Base-by-base conservation (phyloP, 2,329 filamentous ascomycete species). In the Ceratocystis diversiconidia region DNA sequence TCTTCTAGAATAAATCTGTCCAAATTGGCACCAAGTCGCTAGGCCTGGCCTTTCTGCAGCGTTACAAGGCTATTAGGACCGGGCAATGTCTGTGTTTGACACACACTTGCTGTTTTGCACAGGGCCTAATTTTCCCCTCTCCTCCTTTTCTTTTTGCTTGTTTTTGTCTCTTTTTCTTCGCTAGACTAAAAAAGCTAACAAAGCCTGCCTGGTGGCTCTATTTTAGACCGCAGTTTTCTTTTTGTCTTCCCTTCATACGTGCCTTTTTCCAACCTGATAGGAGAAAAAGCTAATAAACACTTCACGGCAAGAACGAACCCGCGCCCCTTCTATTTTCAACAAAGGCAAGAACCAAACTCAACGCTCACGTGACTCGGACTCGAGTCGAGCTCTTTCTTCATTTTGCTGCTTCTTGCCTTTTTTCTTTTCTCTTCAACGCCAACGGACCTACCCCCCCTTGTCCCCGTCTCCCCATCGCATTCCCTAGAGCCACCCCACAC, bases 401-500 rank as follows among this genome's bases (percentile, higher is more conserved):
- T 41, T 41, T 12, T 41, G 10, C 36, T 41, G 36, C 36, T 57
- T 32, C 22, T 28, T 32, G 22, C 52, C n/a, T 28, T 57, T 22
- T 28, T 57, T 57, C 22, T 15, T 10, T 57, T 28, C 28, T 57
- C 52, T 22, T 30, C 52, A 28, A 57, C 52, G 28, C 5, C 36
- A 41, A 12, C 36, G 36, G 36, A 41, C 36, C 36, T 43, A 10
- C 44, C 44, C 19, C 30, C 63, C 50, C 50, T 22, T n/a, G 15
- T 60, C 50, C 30, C 55, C 28, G 50, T 60, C 15, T 5, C 28
- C 28, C 50, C 15, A 25, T 36, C 52, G 19, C 46, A 32, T 32
- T n/a, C 30, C 32, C 19, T 62, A 62, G 60, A 62, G n/a, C 41
- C 62, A 57, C 62, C 62, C 46, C 62, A 28, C 22, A 19, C 22